Base-by-base conservation (phyloP, 148 eudicot genomes). In the Oxyria digyna region DNA sequence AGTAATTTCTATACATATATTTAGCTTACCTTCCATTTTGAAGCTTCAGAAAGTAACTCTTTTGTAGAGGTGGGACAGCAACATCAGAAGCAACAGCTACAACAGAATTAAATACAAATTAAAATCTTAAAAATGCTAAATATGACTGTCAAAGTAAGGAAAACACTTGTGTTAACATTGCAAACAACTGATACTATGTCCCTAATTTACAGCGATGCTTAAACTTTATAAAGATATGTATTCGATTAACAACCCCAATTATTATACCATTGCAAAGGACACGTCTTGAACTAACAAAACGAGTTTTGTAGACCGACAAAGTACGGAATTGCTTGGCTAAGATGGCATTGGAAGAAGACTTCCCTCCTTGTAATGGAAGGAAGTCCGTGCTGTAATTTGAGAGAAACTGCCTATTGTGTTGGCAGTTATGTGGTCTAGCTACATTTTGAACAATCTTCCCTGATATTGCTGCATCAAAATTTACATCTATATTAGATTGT, bases 191-290 rank as follows among this genome's bases (percentile, higher is more conserved):
- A 59, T 18, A 20, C 64, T 20, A 13, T 23, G 59, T 21, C 59
- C 59, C 63, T 12, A 32, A 9, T 23, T 26, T 23, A 26, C 17
- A 31, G 12, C 23, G 31, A 11, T 9, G 62, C 26, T 54, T 32
- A 50, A 33, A 69, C 0, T 6, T 33, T 57, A 37, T 26, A 46
- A 29, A 5, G 5, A 46, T 7, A 24, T 15, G 35, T 23, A 31
- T 46, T 18, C 18, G 46, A 26, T 46, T 55, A 26, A n/a, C n/a
- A n/a, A n/a, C n/a, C n/a, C n/a, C n/a, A n/a, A n/a, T n/a, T n/a
- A n/a, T n/a, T n/a, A 80, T 89, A 93, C 98, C 98, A 70, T 89
- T 85, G 91, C 95, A 93, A 81, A 80, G 82, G 76, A 93, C 71
- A 83, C 76, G 72, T 83, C 85, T 70, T 74, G 77, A 89, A 73